Conservation (phyloP, 371 early-diverging fungal genomes). For the Mucor irregularis region DNA sequence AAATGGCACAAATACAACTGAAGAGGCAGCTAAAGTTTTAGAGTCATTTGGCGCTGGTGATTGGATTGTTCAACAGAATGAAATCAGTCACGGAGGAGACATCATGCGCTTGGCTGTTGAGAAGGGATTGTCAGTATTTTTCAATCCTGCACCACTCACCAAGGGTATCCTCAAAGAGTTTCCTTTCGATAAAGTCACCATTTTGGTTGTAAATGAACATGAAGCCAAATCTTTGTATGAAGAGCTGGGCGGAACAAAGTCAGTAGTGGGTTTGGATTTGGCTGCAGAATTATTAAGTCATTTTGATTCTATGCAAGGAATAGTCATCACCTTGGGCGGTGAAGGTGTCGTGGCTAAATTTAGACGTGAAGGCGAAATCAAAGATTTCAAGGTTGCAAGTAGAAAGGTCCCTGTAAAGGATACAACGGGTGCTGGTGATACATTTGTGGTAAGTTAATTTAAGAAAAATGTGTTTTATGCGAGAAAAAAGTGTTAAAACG, state of each 20-base stretch:
- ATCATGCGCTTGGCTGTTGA: slow-evolving; percentile 62
- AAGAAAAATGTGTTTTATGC: no score
- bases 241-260: slow-evolving; percentile 25
- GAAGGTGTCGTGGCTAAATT: slow-evolving; percentile 61
- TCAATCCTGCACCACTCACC: slow-evolving; percentile 89
- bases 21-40: slow-evolving; percentile 30
- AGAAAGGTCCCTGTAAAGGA: slow-evolving; percentile 57
- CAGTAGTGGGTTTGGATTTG: slow-evolving; percentile 32
- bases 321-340: slow-evolving; percentile 78
- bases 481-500: no score
- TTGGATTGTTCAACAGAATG: slow-evolving; percentile 84
- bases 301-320: slow-evolving; percentile 53
- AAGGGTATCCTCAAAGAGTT: slow-evolving; percentile 50
- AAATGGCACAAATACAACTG: slow-evolving; percentile 59
- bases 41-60: slow-evolving; percentile 58
- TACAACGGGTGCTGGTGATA: slow-evolving; percentile 85
- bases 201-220: slow-evolving; percentile 81
- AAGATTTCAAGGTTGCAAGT: slow-evolving; percentile 44
- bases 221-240: slow-evolving; percentile 62
- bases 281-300: slow-evolving; percentile 38
- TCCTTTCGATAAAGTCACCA: slow-evolving; percentile 66
- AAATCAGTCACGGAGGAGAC: slow-evolving; percentile 73
- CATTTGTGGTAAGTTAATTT: slow-evolving; percentile 67
- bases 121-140: slow-evolving; percentile 65
- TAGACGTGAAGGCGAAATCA: slow-evolving; percentile 30